Percentiles rank a stretch among this genome's conserved stretches.
phyloP scores from a whole-genome alignment of 495 filamentous ascomycete genomes.

The Penicillium odoratum region DNA sequence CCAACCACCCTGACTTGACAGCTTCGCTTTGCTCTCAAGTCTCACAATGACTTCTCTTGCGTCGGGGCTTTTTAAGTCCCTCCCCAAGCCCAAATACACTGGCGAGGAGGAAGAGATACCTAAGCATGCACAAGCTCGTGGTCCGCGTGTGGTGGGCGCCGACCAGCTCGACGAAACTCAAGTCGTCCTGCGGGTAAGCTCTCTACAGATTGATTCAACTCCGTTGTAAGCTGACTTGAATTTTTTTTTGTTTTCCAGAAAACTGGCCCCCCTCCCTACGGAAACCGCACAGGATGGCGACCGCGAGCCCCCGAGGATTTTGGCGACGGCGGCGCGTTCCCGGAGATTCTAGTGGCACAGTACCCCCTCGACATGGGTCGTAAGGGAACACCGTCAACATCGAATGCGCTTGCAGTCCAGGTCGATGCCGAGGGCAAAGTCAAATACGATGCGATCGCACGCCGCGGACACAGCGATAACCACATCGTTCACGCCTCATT shows the following conservation, averaged over 20 bases:
- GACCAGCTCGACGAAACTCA: slow-evolving; percentile 81
- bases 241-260: slow-evolving; percentile 48
- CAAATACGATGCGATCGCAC: slow-evolving; percentile 94
- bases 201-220: neutral
- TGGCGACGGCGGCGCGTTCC: slow-evolving; percentile 94
- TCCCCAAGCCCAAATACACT: slow-evolving; percentile 88
- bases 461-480: slow-evolving; percentile 79
- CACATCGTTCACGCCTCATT: slow-evolving; percentile 92
- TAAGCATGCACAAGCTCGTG: slow-evolving; percentile 68
- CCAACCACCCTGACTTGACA: slow-evolving; percentile 20
- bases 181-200: slow-evolving; percentile 73
- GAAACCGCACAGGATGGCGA: slow-evolving; percentile 82
- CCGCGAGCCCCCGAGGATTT: slow-evolving; percentile 86
- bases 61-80: slow-evolving; percentile 72
- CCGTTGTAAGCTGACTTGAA: neutral
- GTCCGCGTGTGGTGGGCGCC: slow-evolving; percentile 75
- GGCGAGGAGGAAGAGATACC: slow-evolving; percentile 83
- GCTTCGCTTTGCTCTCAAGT: slow-evolving; percentile 18
- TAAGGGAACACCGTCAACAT: slow-evolving; percentile 64
- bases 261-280: slow-evolving; percentile 83
- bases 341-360: slow-evolving; percentile 90
- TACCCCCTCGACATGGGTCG: slow-evolving; percentile 95
- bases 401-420: slow-evolving; percentile 87
- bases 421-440: slow-evolving; percentile 90
- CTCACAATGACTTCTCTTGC: slow-evolving; percentile 67